Percentiles rank a stretch among this genome's conserved stretches.
phyloP scores from a whole-genome alignment of 2,329 filamentous ascomycete species.

The Colletotrichum spinosum region DNA sequence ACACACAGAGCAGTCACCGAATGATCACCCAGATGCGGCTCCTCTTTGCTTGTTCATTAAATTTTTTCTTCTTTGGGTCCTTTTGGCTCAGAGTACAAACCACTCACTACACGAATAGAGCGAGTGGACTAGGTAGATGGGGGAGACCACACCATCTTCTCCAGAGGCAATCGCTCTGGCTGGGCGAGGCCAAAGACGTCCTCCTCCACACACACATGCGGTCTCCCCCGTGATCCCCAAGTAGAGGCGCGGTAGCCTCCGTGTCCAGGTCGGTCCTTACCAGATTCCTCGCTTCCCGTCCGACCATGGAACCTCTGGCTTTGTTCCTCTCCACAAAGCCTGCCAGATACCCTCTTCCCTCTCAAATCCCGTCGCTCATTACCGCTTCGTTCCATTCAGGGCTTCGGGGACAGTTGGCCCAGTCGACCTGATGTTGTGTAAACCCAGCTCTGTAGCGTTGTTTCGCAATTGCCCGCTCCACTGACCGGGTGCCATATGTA shows the following conservation, averaged over 20 bases:
- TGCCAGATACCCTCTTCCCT: background rate
- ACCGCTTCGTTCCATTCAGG: constrained; percentile 28
- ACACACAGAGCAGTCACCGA: constrained; percentile 33
- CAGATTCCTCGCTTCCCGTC: constrained; percentile 8
- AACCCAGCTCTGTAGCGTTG: constrained; percentile 29
- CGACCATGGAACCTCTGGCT: constrained; percentile 12
- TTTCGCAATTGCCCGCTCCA: constrained; percentile 30
- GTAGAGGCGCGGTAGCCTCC: constrained; percentile 9
- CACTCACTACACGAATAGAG: constrained; percentile 31
- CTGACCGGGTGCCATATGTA: constrained; percentile 30
- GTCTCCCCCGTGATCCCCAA: constrained; percentile 12
- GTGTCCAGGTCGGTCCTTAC: constrained; percentile 12
- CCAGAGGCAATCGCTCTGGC: constrained; percentile 8
- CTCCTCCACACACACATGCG: constrained; percentile 13
- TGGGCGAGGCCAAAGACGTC: background rate
- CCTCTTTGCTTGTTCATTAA: constrained; percentile 35
- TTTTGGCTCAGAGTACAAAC: constrained; percentile 35
- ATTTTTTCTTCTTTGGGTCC: constrained; percentile 28
- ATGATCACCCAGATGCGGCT: constrained; percentile 34
- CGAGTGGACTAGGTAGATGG: constrained; percentile 25
- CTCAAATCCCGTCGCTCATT: constrained; percentile 33
- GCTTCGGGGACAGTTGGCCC: constrained; percentile 18
- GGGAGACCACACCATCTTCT: constrained; percentile 26
- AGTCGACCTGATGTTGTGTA: constrained; percentile 20
- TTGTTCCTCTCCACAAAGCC: background rate